phyloP scores from a whole-genome alignment of 2,329 filamentous ascomycete genomes.

The Emergomyces pasteurianus region DNA sequence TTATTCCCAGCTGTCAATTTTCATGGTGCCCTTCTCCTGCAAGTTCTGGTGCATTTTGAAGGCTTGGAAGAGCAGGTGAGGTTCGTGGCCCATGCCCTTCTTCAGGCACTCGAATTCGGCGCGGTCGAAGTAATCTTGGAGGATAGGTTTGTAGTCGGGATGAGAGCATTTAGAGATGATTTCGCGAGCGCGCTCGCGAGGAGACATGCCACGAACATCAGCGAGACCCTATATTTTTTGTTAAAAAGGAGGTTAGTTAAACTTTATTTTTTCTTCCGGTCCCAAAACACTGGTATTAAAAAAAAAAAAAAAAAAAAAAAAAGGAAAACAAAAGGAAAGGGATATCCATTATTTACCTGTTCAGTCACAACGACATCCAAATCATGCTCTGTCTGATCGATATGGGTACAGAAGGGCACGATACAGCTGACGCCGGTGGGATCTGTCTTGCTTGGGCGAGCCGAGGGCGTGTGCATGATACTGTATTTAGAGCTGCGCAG shows the following conservation, averaged over 20 bases:
- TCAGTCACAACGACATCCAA: conserved; percentile 76
- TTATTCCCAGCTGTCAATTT: conserved; percentile 55
- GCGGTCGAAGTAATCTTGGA: conserved; percentile 71
- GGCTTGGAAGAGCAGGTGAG: conserved; percentile 70
- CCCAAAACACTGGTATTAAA: too few species aligned
- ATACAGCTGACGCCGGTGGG: conserved; percentile 74
- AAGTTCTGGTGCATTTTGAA: conserved; percentile 87
- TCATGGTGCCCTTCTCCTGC: conserved; percentile 77
- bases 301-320: neutral
- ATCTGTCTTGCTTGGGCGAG: conserved; percentile 69
- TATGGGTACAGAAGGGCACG: conserved; percentile 85
- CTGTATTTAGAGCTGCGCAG: conserved; percentile 67
- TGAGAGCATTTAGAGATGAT: conserved; percentile 83
- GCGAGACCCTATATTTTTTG: conserved; percentile 50
- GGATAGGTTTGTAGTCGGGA: conserved; percentile 71
- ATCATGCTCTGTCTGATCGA: conserved; percentile 89
- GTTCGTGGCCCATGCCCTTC: conserved; percentile 85
- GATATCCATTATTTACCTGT: conserved; percentile 27
- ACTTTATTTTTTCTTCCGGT: too few species aligned
- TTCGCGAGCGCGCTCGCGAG: conserved; percentile 66
- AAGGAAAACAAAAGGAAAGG: neutral
- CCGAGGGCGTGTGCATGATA: conserved; percentile 87
- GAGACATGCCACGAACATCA: conserved; percentile 70
- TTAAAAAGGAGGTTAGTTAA: neutral
- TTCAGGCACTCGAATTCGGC: conserved; percentile 75